phyloP scores from a whole-genome alignment of 768 basidiomycete species.

The Termitomyces sp. region DNA sequence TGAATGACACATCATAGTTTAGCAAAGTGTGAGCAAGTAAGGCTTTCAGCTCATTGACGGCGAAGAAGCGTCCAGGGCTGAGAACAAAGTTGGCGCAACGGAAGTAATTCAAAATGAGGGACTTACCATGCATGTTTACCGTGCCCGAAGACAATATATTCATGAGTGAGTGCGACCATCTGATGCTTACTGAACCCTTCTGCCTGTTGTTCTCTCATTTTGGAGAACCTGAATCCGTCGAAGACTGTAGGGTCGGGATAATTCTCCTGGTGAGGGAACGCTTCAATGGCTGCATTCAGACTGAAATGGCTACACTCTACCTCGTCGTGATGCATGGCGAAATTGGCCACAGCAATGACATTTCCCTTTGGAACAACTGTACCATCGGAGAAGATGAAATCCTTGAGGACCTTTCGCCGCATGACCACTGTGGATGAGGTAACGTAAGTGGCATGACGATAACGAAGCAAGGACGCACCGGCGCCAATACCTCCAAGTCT shows the following conservation, averaged over 20 bases:
- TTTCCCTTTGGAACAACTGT: conserved; percentile 26
- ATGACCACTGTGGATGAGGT: conserved; percentile 17
- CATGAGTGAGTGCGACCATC: conserved; percentile 11
- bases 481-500: conserved; percentile 26
- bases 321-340: conserved; percentile 14
- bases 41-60: conserved; percentile 36
- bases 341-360: conserved; percentile 13
- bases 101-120: too few species aligned
- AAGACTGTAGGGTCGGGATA: conserved; percentile 27
- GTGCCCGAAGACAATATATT: conserved; percentile 11
- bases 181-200: conserved; percentile 18
- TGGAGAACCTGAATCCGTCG: conserved; percentile 38
- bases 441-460: neutral
- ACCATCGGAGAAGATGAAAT: conserved; percentile 27
- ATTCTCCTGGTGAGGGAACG: conserved; percentile 8
- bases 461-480: conserved; percentile 21
- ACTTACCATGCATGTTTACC: conserved; percentile 15
- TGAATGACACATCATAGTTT: conserved; percentile 36
- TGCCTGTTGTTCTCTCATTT: conserved; percentile 24
- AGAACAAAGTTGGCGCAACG: neutral
- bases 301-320: neutral
- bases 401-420: conserved; percentile 18
- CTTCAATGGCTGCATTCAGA: neutral
- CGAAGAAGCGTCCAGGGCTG: conserved; percentile 43
- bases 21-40: conserved; percentile 34